Evolutionary conservation across 2,329 filamentous ascomycete species (phyloP).

Genomic region (Penicillium sclerotigenum): DNA sequence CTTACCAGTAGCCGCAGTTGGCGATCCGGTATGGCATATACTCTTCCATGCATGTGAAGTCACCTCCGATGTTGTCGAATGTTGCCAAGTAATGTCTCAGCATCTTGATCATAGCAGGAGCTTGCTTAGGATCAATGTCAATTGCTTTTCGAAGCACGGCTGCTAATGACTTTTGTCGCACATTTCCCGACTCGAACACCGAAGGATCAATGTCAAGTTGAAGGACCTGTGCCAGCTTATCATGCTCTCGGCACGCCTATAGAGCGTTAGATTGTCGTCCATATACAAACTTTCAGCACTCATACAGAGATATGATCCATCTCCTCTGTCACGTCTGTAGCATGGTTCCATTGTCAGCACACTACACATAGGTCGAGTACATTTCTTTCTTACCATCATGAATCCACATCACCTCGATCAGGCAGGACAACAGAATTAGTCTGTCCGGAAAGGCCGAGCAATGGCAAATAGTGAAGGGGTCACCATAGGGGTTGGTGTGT

Average conservation of each 20-base stretch:
- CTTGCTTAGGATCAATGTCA: neutral
- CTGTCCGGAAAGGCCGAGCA: neutral
- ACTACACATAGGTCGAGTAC: neutral
- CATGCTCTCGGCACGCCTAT: neutral
- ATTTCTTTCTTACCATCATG: neutral
- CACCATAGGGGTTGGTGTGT: neutral
- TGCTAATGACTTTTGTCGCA: neutral
- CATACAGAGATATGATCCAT: neutral
- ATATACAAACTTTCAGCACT: too few species aligned
- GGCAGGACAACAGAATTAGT: neutral
- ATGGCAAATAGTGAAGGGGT: neutral
- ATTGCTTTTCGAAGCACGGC: neutral
- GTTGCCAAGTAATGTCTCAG: neutral
- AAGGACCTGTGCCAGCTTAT: neutral
- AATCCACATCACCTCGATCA: neutral
- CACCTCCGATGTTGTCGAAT: neutral
- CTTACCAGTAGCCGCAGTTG: neutral
- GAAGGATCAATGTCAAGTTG: neutral
- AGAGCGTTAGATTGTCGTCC: neutral
- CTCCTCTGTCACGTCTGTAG: neutral
- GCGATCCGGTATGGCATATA: neutral
- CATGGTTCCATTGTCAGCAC: neutral
- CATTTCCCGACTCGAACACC: neutral
- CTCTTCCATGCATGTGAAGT: neutral
- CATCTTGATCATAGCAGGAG: neutral